Evolutionary conservation across 169 alveolate species (phyloP).

Genomic region (Cryptosporidium muris): DNA sequence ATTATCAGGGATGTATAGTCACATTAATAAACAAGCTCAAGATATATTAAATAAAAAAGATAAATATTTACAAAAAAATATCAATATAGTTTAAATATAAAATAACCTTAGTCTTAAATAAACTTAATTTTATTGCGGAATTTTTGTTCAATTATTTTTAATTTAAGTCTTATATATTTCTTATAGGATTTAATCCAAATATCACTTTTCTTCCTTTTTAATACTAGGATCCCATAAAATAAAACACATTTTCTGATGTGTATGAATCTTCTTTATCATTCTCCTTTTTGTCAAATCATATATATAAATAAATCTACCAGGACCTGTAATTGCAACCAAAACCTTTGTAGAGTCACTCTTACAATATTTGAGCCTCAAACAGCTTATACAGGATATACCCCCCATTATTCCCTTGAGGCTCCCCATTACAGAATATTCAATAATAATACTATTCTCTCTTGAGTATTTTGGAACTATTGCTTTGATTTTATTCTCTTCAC

Average conservation of each 20-base stretch:
- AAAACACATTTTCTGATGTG: constrained; percentile 20
- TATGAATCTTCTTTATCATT: constrained; percentile 26
- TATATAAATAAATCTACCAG: constrained; percentile 41
- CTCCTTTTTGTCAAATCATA: constrained; percentile 42
- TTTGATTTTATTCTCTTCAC: neutral
- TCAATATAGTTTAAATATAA: neutral
- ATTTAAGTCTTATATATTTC: neutral
- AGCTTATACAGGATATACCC: constrained; percentile 9
- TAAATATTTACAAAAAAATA: no score
- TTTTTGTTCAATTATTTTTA: no score
- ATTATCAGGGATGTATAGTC: no score
- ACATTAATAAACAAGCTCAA: neutral
- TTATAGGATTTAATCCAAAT: neutral
- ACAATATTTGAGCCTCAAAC: neutral
- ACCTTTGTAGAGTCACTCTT: neutral
- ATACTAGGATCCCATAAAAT: neutral
- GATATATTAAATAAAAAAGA: neutral
- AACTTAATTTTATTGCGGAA: neutral
- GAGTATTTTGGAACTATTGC: neutral
- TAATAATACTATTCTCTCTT: neutral
- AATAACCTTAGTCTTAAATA: neutral
- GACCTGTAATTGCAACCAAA: constrained; percentile 31
- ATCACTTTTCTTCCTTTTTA: neutral
- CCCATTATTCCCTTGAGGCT: constrained; percentile 64
- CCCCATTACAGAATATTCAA: constrained; percentile 25